A percentile compares a stretch with the other conserved stretches of the same genome.
Conservation (phyloP, 2,329 filamentous ascomycete genomes). For the Pestalotiopsis fici region DNA sequence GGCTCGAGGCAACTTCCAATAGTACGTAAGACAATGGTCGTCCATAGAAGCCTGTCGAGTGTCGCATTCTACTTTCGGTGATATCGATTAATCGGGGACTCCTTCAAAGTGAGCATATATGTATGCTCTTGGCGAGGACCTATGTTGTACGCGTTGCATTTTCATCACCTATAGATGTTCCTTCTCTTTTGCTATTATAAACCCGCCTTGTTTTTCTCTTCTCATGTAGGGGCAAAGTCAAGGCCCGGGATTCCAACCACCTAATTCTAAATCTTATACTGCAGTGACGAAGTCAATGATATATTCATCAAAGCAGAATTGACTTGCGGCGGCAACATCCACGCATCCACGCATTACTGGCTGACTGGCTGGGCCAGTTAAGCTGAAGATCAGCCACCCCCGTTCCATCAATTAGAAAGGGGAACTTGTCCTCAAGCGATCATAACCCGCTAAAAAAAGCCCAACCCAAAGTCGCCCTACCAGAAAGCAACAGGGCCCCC, state of each 20-base stretch:
- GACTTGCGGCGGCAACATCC: neutral
- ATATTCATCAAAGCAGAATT: neutral
- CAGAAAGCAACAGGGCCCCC: neutral
- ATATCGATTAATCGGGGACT: neutral
- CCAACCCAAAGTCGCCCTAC: neutral
- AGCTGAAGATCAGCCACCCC: neutral
- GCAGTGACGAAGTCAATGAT: neutral
- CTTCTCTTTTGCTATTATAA: neutral
- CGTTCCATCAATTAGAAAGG: conserved; percentile 1
- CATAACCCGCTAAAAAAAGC: neutral
- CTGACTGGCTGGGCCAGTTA: neutral
- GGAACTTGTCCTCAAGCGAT: conserved; percentile 6
- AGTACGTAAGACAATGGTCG: neutral
- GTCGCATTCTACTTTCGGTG: neutral
- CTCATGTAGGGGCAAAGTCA: neutral
- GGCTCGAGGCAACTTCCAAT: neutral
- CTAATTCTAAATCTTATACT: neutral
- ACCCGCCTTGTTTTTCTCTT: neutral
- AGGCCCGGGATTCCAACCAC: neutral
- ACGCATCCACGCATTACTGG: neutral
- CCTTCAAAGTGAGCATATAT: neutral
- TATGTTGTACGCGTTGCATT: neutral
- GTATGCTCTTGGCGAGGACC: neutral
- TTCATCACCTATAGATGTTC: too few relatives aligned
- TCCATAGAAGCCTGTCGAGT: neutral